phyloP scores from a whole-genome alignment of 108 stramenopile species.

The Skeletonema grethae region DNA sequence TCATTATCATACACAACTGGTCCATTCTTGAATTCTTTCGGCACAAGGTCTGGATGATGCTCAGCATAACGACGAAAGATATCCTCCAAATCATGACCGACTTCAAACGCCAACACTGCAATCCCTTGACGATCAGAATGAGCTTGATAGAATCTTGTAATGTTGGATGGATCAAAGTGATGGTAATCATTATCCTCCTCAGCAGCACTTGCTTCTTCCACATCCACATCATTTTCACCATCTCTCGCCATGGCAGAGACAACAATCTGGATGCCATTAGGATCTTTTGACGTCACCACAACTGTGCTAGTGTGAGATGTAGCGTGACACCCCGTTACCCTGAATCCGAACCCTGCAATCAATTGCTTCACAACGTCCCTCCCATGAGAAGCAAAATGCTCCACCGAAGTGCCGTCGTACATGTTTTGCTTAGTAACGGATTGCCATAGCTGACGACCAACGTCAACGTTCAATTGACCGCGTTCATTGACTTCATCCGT shows the following conservation, averaged over 20 bases:
- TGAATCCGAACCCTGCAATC: slow-evolving; percentile 81
- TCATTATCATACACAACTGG: slow-evolving; percentile 19
- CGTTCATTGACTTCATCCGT: neutral
- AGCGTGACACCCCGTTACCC: slow-evolving; percentile 67
- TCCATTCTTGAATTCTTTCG: slow-evolving; percentile 41
- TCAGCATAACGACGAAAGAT: slow-evolving; percentile 54
- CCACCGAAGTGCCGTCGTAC: neutral
- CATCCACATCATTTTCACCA: neutral
- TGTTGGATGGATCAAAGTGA: slow-evolving; percentile 62
- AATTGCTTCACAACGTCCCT: slow-evolving; percentile 82
- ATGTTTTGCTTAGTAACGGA: slow-evolving; percentile 7
- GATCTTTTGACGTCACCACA: slow-evolving; percentile 78
- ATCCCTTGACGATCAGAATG: slow-evolving; percentile 71
- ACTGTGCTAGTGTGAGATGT: slow-evolving; percentile 52
- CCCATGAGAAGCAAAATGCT: slow-evolving; percentile 53
- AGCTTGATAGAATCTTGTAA: slow-evolving; percentile 56
- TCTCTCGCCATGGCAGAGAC: slow-evolving; percentile 48
- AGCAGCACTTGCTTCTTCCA: neutral
- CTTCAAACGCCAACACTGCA: slow-evolving; percentile 75
- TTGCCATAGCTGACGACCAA: slow-evolving; percentile 18
- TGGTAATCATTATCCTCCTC: slow-evolving; percentile 20
- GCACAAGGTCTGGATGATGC: slow-evolving; percentile 67
- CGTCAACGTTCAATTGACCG: neutral
- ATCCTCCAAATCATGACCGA: slow-evolving; percentile 40
- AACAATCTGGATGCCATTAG: slow-evolving; percentile 76